Base-by-base conservation (phyloP, 202 grass and related monocot genomes). In the Saccharum hybrid region DNA sequence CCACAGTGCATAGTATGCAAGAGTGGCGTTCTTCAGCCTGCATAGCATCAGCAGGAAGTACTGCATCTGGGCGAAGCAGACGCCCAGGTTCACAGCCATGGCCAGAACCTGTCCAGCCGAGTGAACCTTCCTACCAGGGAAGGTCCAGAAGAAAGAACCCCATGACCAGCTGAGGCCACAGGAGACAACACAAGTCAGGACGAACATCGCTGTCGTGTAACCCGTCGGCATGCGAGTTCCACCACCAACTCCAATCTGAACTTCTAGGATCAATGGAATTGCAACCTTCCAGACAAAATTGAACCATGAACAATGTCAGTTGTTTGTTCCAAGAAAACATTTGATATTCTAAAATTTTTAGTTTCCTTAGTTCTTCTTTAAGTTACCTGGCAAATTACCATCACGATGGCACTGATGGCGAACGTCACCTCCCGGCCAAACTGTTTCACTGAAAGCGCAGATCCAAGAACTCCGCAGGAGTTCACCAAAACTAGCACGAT, bases 1-100 rank as follows among this genome's bases (percentile, higher is more conserved):
- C 88, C 84, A 86, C 79, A 90, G 63, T 6, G 84, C 88, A 18
- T 90, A 90, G 84, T 83, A 90, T 0, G 74, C 84, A 16, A 90
- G 51, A 4, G 63, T 19, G 42, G 68, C 80, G 1, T 86, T 90
- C 75, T 86, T 90, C 52, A 83, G 84, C 41, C 88, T 81, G 62
- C 84, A 90, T 22, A 90, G 34, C 62, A 90, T 28, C 63, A 90
- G 70, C 74, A 90, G 68, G 80, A 90, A 90, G 68, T 83, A 90
- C 41, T 83, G 83, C 75, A 86, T 86, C 46, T 90, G 88, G 4
- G 34, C 79, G 19, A 64, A 90, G 79, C 79, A 86, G 74, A 90
- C 10, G 33, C 39, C 84, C 0, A 79, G 16, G 37, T 63, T 83
- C 6, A 86, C 13, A 21, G 34, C 48, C 49, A 78, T 38, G 40